Evolutionary conservation across 139 green algal species (phyloP), one percentile per base, ranked within the genome.

Genomic region (Micromonas pusilla): DNA sequence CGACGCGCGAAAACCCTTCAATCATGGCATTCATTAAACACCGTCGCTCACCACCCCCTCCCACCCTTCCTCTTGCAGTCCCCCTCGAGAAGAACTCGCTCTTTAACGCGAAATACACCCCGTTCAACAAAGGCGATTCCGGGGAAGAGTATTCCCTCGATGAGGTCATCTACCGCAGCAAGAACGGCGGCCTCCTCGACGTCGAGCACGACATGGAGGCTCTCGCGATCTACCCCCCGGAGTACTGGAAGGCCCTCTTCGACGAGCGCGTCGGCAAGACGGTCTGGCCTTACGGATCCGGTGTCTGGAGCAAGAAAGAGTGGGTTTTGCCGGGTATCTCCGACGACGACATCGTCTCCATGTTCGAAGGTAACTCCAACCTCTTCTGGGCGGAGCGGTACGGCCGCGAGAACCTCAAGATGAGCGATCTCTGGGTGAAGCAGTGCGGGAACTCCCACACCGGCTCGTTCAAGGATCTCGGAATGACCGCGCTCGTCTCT

Each of bases 321-420:
- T 98, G 93, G 94, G 91, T 99, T 9, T 87, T 99, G 45, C 95
- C 95, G 79, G 81, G 76, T 54, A 90, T 99, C 39, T 83, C 82
- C 38, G 89, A 96, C 79, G 90, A 98, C 28, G 91, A 99, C 83
- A 96, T 99, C 60, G 93, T 99, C 13, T 91, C 78, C 78, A 99
- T 99, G 95, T 99, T 98, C 83, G 95, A 99, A 88, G 95, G 95
- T 79, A 98, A 97, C 90, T 91, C 79, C 81, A 99, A 99, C 87
- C 84, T 99, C 80, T 99, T 99, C 83, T 99, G 95, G 95, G 95
- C 95, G 6, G 95, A 99, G 88, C 88, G 95, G 16, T 98, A 97
- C 82, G 95, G 95, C 21, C 85, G 86, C 33, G 89, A 99, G 87
- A 78, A 82, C 0, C 86, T 99, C 45, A 90, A 90, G 71, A 98